phyloP scores from a whole-genome alignment of 768 basidiomycete species.

The Hysterangium stoloniferum region DNA sequence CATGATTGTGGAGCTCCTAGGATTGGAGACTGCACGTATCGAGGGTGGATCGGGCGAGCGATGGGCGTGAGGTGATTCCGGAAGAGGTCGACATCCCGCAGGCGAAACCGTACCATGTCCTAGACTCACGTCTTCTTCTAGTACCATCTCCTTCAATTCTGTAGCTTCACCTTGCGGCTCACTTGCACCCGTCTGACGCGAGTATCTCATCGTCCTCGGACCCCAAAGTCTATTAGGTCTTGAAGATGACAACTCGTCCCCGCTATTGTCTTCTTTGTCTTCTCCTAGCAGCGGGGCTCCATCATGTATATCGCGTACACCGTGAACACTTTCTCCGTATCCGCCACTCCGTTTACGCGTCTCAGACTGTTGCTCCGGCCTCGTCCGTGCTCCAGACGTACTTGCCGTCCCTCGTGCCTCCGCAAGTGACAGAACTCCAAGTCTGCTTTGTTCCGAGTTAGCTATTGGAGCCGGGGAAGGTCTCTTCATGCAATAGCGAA shows the following conservation, averaged over 20 bases:
- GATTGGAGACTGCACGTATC: background rate
- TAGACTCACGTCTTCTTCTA: too few relatives aligned
- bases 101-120: too few relatives aligned
- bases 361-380: background rate
- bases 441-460: background rate
- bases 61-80: too few relatives aligned
- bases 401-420: too few relatives aligned
- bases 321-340: background rate
- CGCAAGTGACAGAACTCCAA: background rate
- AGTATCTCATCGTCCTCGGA: too few relatives aligned
- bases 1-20: background rate
- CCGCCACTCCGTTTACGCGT: background rate
- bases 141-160: too few relatives aligned
- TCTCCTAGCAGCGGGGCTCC: background rate
- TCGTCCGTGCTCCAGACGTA: constrained; percentile 1
- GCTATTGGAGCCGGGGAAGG: background rate
- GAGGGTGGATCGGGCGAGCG: background rate
- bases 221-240: background rate
- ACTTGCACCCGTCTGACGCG: too few relatives aligned
- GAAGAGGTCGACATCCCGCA: too few relatives aligned
- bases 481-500: too few relatives aligned
- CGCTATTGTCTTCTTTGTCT: background rate
- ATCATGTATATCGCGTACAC: background rate
- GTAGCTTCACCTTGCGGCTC: too few relatives aligned
- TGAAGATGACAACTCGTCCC: background rate